Evolutionary conservation across 371 early-diverging fungal genomes (phyloP), one percentile per base, ranked within the genome.

Genomic region (Actinomortierella wolfii): DNA sequence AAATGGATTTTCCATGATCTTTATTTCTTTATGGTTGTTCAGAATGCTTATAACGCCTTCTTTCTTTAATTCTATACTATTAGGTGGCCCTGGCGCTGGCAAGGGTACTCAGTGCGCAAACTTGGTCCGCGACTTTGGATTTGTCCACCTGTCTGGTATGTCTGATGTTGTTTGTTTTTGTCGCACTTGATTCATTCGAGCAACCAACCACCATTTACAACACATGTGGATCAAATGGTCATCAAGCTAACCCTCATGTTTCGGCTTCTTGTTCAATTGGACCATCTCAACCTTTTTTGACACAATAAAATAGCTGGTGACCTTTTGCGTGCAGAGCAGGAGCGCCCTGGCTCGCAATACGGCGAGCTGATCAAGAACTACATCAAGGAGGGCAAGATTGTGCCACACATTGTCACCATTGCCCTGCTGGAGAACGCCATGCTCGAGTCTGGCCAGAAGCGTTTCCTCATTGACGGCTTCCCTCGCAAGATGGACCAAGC

Each of bases 401-500:
- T 97, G 6, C 99, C 98, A 18, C 88, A 87, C 84, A 94, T 95
- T 66, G 92, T 98, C 46, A 97, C 97, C 9, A 94, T 97, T 65
- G 86, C 87, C 4, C 83, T 98, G 23, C 82, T 98, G 29, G 87
- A 93, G 56, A 83, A 90, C 28, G 94, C 94, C 17, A 97, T 98
- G 93, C 82, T 86, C 59, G 88, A 83, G 53, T 78, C 79, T 24
- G 81, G 83, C 24, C 78, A 80, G 51, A 76, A 78, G 13, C 79
- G 91, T 44, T 98, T 98, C 81, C 76, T 97, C 68, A 88, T 97
- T 54, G 99, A 98, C 62, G 99, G 97, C 0, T 98, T 97, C 88
- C 99, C 99, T 13, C 82, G 98, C 23, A 87, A 91, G 68, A 82
- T 97, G 85, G 97, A 94, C 59, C 99, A 98, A 79, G 97, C 95